Conservation (phyloP, 177 flowering plant genomes). For the Vitis hybrid region DNA sequence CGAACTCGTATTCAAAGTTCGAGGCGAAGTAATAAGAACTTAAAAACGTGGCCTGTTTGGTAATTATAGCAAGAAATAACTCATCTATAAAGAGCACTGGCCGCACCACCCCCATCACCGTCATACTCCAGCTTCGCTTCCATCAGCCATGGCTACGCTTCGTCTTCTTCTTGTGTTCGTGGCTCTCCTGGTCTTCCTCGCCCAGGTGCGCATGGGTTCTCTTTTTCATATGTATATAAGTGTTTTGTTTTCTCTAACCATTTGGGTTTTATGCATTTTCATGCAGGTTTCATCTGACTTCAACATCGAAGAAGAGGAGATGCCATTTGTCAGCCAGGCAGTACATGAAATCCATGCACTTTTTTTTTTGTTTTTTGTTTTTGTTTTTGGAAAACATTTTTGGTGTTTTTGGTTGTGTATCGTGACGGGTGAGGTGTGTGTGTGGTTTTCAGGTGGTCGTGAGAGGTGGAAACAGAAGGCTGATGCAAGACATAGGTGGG, state of each 20-base stretch:
- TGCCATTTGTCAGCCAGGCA: slow-evolving; percentile 1
- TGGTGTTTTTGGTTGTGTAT: neutral
- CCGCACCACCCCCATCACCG: neutral
- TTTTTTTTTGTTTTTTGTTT: neutral
- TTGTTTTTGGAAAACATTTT: neutral
- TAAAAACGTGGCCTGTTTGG: neutral
- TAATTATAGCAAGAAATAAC: neutral
- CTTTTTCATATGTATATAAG: too few species aligned
- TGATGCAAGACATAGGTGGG: slow-evolving; percentile 31
- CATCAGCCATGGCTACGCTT: slow-evolving; percentile 5
- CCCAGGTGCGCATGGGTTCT: slow-evolving; percentile 3
- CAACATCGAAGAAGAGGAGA: slow-evolving; percentile 5
- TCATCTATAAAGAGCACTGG: neutral
- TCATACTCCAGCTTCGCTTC: too few species aligned
- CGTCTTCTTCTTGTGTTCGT: slow-evolving; percentile 18
- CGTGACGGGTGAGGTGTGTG: neutral
- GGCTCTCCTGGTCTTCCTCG: slow-evolving; percentile 18
- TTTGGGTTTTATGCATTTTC: neutral
- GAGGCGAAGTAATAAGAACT: neutral
- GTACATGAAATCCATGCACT: too few species aligned
- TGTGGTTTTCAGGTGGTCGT: slow-evolving; percentile 7
- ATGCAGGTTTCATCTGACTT: slow-evolving; percentile 22
- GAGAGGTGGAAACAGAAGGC: slow-evolving; percentile 30
- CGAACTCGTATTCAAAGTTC: too few species aligned
- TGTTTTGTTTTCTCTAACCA: too few species aligned